phyloP scores from a whole-genome alignment of 169 alveolate species.

The Plasmodium relictum region DNA sequence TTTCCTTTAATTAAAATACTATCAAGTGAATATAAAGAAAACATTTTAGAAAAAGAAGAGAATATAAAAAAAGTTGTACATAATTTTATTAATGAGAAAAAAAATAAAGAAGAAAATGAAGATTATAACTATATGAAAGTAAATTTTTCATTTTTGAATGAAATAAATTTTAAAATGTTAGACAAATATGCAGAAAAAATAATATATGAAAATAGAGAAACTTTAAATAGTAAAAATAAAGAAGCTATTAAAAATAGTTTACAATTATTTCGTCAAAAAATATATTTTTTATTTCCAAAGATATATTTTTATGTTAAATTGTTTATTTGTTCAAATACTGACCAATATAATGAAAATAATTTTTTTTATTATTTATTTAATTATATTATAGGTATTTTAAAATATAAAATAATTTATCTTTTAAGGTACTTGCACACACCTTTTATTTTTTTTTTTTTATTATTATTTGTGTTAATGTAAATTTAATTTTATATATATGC shows the following conservation, averaged over 20 bases:
- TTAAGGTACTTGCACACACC: constrained; percentile 34
- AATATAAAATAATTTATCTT: constrained; percentile 42
- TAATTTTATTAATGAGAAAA: constrained; percentile 22
- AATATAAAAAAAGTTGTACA: constrained; percentile 31
- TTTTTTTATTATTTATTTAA: constrained; percentile 35
- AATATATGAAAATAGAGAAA: neutral
- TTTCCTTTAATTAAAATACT: constrained; percentile 57
- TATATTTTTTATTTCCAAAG: constrained; percentile 48
- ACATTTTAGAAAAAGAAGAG: constrained; percentile 31
- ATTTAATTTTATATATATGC: neutral
- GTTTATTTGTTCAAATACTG: constrained; percentile 68
- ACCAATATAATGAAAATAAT: constrained; percentile 26
- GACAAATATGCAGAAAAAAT: constrained; percentile 18
- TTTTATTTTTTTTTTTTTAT: too few relatives aligned
- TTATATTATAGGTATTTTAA: constrained; percentile 50
- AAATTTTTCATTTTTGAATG: constrained; percentile 17
- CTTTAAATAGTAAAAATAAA: neutral
- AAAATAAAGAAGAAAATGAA: constrained; percentile 2
- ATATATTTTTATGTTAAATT: constrained; percentile 69
- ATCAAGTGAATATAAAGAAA: constrained; percentile 50
- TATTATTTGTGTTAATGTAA: neutral
- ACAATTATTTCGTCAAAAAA: constrained; percentile 38
- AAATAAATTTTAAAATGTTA: constrained; percentile 21
- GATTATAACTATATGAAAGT: neutral
- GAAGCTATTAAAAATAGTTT: constrained; percentile 13